phyloP scores from a whole-genome alignment of 2,329 filamentous ascomycete genomes.

The Cercospora berteroae region DNA sequence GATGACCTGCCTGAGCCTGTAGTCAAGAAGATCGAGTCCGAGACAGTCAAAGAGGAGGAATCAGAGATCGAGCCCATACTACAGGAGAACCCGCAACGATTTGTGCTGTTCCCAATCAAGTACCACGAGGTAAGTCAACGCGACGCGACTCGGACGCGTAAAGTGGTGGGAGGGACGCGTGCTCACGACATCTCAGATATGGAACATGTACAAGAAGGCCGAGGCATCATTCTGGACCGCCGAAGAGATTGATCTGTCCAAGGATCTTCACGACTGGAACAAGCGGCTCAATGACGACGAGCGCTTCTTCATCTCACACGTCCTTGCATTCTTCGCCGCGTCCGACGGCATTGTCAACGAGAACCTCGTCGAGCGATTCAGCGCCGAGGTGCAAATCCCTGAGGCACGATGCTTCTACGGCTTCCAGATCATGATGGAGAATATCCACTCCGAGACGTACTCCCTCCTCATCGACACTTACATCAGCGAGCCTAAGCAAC shows the following conservation, averaged over 20 bases:
- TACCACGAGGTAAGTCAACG: constrained; percentile 83
- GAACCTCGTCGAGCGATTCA: constrained; percentile 98
- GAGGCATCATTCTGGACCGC: constrained; percentile 99
- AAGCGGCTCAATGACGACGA: constrained; percentile 95
- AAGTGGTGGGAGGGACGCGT: constrained; percentile 26
- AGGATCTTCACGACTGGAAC: constrained; percentile 99
- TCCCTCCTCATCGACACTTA: constrained; percentile 98
- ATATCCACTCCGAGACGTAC: constrained; percentile 99
- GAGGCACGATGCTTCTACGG: constrained; percentile 99
- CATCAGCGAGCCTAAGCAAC: constrained; percentile 95
- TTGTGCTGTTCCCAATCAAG: constrained; percentile 98
- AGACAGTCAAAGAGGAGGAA: constrained; percentile 55
- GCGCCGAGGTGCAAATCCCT: constrained; percentile 90
- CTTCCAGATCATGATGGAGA: constrained; percentile 99
- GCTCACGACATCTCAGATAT: constrained; percentile 65
- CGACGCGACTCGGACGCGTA: constrained; percentile 58
- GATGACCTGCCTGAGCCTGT: constrained; percentile 41
- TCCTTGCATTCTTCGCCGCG: constrained; percentile 97
- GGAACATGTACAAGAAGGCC: constrained; percentile 99
- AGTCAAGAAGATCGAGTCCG: constrained; percentile 44
- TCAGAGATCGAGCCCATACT: constrained; percentile 87
- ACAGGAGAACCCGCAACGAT: constrained; percentile 91
- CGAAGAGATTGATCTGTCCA: constrained; percentile 98
- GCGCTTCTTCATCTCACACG: constrained; percentile 97
- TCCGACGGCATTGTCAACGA: constrained; percentile 99